These are phyloP conservation scores for Quercus phellos DNA, from an alignment of 331 rosid species.

Conservation along the genomic window DNA sequence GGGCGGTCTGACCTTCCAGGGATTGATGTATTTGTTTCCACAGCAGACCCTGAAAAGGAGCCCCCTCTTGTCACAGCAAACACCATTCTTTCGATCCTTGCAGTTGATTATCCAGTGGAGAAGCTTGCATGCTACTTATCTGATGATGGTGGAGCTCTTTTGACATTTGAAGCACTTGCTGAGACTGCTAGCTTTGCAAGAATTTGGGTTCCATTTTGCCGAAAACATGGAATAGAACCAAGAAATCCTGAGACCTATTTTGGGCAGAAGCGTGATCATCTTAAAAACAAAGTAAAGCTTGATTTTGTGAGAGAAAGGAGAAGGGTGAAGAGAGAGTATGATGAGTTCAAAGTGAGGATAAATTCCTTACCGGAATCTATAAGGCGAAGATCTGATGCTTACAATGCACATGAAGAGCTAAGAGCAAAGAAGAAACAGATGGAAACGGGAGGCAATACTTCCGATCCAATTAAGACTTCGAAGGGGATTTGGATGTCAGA, in stretches of 20 bases:
- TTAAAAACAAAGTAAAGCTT: constrained; percentile 70
- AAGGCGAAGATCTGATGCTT: constrained; percentile 78
- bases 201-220: constrained; percentile 79
- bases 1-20: constrained; percentile 84
- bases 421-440: constrained; percentile 71
- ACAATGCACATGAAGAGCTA: constrained; percentile 77
- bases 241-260: constrained; percentile 84
- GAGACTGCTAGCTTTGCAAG: constrained; percentile 80
- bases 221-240: constrained; percentile 68
- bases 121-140: constrained; percentile 81
- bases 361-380: constrained; percentile 78
- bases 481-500: constrained; percentile 93
- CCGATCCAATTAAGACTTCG: constrained; percentile 51
- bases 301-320: constrained; percentile 88
- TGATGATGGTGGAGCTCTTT: constrained; percentile 80
- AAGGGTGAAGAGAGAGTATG: constrained; percentile 78
- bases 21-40: constrained; percentile 79
- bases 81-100: constrained; percentile 81
- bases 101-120: constrained; percentile 77
- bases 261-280: constrained; percentile 74
- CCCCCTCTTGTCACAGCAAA: constrained; percentile 87
- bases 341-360: constrained; percentile 81
- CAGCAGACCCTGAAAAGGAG: constrained; percentile 86
- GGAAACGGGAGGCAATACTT: constrained; percentile 47
- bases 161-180: constrained; percentile 86